These are phyloP conservation scores for Podospora anserina DNA, from an alignment of 495 filamentous ascomycete species.

Conservation along the genomic window DNA sequence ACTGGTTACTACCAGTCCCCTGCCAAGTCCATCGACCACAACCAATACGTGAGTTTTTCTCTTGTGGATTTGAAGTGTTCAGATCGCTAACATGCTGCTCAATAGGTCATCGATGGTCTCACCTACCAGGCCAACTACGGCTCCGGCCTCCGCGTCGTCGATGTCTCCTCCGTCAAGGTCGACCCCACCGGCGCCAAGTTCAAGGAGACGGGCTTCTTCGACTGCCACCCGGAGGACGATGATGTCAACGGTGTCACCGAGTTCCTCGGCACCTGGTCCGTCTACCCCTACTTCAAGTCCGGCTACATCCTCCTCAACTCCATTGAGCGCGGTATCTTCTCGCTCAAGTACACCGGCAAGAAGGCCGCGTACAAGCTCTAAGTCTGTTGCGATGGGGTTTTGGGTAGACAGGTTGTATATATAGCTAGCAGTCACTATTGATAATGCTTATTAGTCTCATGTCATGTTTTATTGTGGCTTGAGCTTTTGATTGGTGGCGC, in stretches of 20 bases:
- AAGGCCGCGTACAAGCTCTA: conserved; percentile 16
- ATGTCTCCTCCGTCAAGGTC: conserved; percentile 49
- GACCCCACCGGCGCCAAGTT: conserved; percentile 54
- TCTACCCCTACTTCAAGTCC: conserved; percentile 56
- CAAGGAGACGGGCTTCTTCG: conserved; percentile 55
- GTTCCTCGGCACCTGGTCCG: conserved; percentile 58
- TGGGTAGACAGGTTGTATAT: neutral
- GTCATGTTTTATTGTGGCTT: neutral
- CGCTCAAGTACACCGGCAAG: conserved; percentile 39
- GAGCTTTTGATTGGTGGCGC: neutral
- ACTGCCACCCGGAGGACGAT: conserved; percentile 61
- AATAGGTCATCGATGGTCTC: conserved; percentile 44
- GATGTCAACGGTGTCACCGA: conserved; percentile 46
- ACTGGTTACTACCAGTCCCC: conserved; percentile 54
- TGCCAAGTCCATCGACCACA: conserved; percentile 56
- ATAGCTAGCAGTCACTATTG: neutral
- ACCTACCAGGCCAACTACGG: conserved; percentile 60
- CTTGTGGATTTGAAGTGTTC: neutral
- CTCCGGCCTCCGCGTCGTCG: conserved; percentile 54
- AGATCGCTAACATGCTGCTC: neutral
- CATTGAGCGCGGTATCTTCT: conserved; percentile 58
- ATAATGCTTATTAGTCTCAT: neutral
- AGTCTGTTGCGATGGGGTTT: neutral
- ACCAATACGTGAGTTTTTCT: conserved; percentile 47
- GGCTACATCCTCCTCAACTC: conserved; percentile 58